These are phyloP conservation scores for Exserohilum rostratum DNA, from an alignment of 2,329 filamentous ascomycete genomes.

Conservation along the genomic window DNA sequence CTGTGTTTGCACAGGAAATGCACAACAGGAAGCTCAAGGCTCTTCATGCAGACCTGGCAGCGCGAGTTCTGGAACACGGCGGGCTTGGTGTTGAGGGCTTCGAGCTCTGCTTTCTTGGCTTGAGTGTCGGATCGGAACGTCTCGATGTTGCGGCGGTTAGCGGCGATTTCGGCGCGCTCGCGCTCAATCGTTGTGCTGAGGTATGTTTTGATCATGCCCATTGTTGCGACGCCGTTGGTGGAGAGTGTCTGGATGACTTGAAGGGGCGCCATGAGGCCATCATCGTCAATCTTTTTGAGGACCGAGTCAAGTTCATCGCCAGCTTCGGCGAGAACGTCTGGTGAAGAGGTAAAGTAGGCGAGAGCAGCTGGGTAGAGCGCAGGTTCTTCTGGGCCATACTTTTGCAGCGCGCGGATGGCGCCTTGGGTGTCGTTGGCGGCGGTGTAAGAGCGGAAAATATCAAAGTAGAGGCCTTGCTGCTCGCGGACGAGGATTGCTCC, in stretches of 20 bases:
- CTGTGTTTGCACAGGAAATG: slow-evolving; percentile 98
- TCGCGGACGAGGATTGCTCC: slow-evolving; percentile 93
- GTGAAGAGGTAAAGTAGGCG: slow-evolving; percentile 88
- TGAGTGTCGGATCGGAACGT: slow-evolving; percentile 86
- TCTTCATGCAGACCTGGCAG: slow-evolving; percentile 79
- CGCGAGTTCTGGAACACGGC: slow-evolving; percentile 89
- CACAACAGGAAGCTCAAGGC: slow-evolving; percentile 84
- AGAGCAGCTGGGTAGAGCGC: slow-evolving; percentile 91
- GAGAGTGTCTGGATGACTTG: slow-evolving; percentile 94
- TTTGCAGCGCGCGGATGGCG: slow-evolving; percentile 85
- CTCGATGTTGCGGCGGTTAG: slow-evolving; percentile 80
- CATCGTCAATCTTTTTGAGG: slow-evolving; percentile 83
- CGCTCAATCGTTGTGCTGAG: slow-evolving; percentile 85
- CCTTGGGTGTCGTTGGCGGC: slow-evolving; percentile 89
- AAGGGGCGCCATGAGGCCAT: slow-evolving; percentile 90
- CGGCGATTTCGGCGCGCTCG: slow-evolving; percentile 82
- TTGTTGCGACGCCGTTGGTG: slow-evolving; percentile 82
- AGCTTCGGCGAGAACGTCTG: slow-evolving; percentile 80
- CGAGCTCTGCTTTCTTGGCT: slow-evolving; percentile 77
- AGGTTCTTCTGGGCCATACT: slow-evolving; percentile 90
- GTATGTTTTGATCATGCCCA: slow-evolving; percentile 97
- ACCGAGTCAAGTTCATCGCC: slow-evolving; percentile 82
- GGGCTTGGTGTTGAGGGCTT: slow-evolving; percentile 77
- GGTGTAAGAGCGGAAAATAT: slow-evolving; percentile 97
- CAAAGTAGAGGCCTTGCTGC: slow-evolving; percentile 86